Evolutionary conservation across 139 green algal species (phyloP).

Genomic region (Micractinium sp.): DNA sequence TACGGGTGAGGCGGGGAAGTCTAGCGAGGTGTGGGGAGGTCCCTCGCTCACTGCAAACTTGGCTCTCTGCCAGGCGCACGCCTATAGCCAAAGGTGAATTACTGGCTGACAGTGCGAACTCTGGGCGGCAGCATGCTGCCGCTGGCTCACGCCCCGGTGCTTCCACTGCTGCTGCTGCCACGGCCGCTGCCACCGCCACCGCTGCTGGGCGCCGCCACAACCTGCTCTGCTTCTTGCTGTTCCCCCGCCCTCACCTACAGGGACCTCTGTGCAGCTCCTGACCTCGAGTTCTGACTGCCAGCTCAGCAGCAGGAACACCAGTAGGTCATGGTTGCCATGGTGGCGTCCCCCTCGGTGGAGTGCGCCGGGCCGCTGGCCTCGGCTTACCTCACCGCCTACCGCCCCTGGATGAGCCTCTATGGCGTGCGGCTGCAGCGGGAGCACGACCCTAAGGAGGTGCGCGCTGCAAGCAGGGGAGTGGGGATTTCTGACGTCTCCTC

Average conservation of each 20-base stretch:
- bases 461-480: too few relatives aligned
- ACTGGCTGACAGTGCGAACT: too few relatives aligned
- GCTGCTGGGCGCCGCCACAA: background rate
- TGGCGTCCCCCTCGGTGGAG: background rate
- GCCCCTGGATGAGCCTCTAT: conserved; percentile 71
- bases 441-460: background rate
- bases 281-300: too few relatives aligned
- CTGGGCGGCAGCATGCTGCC: background rate
- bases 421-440: conserved; percentile 43
- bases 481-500: too few relatives aligned
- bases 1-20: too few relatives aligned
- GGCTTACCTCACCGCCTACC: background rate
- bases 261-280: too few relatives aligned
- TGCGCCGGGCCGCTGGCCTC: background rate
- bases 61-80: too few relatives aligned
- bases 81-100: too few relatives aligned
- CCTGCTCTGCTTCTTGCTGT: background rate
- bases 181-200: background rate
- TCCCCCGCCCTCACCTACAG: too few relatives aligned
- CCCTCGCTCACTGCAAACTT: too few relatives aligned
- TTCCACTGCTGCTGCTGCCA: background rate
- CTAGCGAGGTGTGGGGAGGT: too few relatives aligned
- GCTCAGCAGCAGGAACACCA: background rate
- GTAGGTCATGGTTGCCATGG: background rate
- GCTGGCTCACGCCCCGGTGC: background rate